Evolutionary conservation across 495 filamentous ascomycete species (phyloP).

Genomic region (Penicillium atrosanguineum): DNA sequence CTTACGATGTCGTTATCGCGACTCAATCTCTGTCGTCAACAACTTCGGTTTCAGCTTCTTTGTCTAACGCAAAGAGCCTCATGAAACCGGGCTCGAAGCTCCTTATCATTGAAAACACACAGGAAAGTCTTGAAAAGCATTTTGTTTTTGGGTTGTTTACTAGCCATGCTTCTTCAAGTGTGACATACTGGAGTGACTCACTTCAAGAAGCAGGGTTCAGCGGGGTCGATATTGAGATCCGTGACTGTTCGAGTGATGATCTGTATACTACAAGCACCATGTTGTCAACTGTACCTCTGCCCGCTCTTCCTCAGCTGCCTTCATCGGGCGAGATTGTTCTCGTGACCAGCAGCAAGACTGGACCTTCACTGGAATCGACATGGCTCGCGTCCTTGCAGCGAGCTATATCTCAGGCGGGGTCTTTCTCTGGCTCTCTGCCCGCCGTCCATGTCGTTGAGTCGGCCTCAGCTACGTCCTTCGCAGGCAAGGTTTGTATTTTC

Average conservation of each 20-base stretch:
- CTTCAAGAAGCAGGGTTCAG: slow-evolving; percentile 34
- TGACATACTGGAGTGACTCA: background rate
- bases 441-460: too few species aligned
- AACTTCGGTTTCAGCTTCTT: background rate
- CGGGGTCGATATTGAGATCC: slow-evolving; percentile 18
- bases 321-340: too few species aligned
- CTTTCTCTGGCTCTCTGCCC: too few species aligned
- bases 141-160: background rate
- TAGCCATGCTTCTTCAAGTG: slow-evolving; percentile 35
- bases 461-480: too few species aligned
- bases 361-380: too few species aligned
- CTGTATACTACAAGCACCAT: too few species aligned
- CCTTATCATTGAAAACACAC: background rate
- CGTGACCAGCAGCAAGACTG: too few species aligned
- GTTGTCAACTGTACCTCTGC: background rate
- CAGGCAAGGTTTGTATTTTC: slow-evolving; percentile 15
- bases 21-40: background rate
- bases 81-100: background rate
- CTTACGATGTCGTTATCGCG: slow-evolving; percentile 2
- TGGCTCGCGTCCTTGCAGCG: too few species aligned
- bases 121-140: background rate
- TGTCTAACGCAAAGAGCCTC: background rate
- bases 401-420: too few species aligned
- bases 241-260: background rate
- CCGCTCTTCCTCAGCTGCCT: too few species aligned